Base-by-base conservation (phyloP, 148 eudicot genomes). In the Drosera capensis region DNA sequence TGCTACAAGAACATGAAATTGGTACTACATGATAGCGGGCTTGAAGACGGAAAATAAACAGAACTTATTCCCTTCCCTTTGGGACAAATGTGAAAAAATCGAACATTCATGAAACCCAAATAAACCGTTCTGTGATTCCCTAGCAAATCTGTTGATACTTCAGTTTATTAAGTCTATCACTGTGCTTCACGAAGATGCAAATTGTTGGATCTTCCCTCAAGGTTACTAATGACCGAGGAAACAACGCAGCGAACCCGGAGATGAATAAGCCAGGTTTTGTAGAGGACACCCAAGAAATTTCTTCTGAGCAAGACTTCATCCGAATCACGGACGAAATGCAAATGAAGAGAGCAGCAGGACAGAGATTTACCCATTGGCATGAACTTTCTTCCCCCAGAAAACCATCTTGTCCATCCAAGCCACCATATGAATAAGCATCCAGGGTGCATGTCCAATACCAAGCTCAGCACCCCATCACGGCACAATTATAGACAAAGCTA, bases 401-500 rank as follows among this genome's bases (percentile, higher is more conserved):
- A 34, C 38, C 38, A 34, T 4, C 38, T 5, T 34, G 38, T 34
- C 2, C 38, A 11, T 4, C 38, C 38, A 4, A 34, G 38, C 9
- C n/a, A 15, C 38, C 38, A 34, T 11, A 9, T 1, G 31, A 28
- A 3, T 28, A 9, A 28, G 9, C 9, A 4, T 28, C 31, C 4
- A 30, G 3, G 40, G 8, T 19, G 41, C 43, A 42, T 9, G 9
- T 28, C n/a, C 11, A 34, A 34, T 34, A 13, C 31, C 5, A 34
- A 34, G 38, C 38, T 72, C 62, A 86, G 65, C 92, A 86, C 14
- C 95, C 83, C 95, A 86, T 86, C 18, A 86, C 67, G 25, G 92
- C 92, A 71, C 95, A 86, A 44, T 81, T 81, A 58, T 72, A 86
- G 44, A 86, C 95, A 51, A 86, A 81, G 28, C 68, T 70, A 14